Conservation (phyloP, 2,329 filamentous ascomycete species). For the Cladophialophora bantiana region DNA sequence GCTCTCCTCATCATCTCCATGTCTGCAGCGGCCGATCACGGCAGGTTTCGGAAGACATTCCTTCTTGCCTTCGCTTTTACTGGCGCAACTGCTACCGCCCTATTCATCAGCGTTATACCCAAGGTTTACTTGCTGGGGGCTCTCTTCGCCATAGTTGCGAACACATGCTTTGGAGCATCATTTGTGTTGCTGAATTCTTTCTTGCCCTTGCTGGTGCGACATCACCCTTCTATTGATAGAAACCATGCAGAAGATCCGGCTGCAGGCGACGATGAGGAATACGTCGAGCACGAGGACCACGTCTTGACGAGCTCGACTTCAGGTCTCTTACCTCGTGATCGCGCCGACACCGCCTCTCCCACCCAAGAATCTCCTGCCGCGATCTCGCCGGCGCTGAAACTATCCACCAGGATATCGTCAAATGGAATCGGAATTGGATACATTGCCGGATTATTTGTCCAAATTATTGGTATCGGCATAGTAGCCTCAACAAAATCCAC, state of each 20-base stretch:
- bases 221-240: slow-evolving; percentile 68
- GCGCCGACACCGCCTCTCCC: slow-evolving; percentile 36
- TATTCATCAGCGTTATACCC: slow-evolving; percentile 80
- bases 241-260: slow-evolving; percentile 20
- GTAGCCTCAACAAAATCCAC: slow-evolving; percentile 76
- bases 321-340: slow-evolving; percentile 43
- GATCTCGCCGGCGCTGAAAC: slow-evolving; percentile 71
- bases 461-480: slow-evolving; percentile 79
- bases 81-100: slow-evolving; percentile 84
- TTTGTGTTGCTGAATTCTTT: slow-evolving; percentile 97
- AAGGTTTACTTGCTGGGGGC: slow-evolving; percentile 80
- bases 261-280: slow-evolving; percentile 20
- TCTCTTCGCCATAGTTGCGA: slow-evolving; percentile 84
- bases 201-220: slow-evolving; percentile 84
- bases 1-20: slow-evolving; percentile 93
- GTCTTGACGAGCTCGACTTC: slow-evolving; percentile 31
- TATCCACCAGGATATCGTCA: slow-evolving; percentile 90
- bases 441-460: slow-evolving; percentile 81
- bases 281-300: slow-evolving; percentile 29
- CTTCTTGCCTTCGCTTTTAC: slow-evolving; percentile 83
- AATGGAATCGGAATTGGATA: slow-evolving; percentile 95
- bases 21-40: slow-evolving; percentile 94
- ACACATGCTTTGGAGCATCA: slow-evolving; percentile 92
- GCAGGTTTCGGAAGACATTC: slow-evolving; percentile 86
- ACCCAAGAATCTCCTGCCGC: slow-evolving; percentile 38